These are phyloP conservation scores for Phialophora expanda DNA, from an alignment of 2,329 filamentous ascomycete genomes.

Conservation along the genomic window DNA sequence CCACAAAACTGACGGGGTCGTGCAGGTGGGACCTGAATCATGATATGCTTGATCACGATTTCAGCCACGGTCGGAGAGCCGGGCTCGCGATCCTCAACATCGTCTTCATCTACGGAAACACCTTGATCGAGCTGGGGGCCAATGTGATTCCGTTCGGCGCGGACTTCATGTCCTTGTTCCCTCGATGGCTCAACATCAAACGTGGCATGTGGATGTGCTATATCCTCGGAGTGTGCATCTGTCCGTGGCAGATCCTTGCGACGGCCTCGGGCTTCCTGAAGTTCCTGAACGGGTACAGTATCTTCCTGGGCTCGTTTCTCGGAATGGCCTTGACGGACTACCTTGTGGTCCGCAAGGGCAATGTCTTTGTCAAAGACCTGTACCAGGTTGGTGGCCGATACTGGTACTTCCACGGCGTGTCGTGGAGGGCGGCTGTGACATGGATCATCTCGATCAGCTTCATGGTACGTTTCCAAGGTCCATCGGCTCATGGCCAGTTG, in stretches of 20 bases:
- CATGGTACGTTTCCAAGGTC: not conserved
- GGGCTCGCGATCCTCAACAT: slow-evolving; percentile 26
- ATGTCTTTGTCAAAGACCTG: slow-evolving; percentile 31
- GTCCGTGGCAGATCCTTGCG: slow-evolving; percentile 55
- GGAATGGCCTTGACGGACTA: slow-evolving; percentile 39
- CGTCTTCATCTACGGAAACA: slow-evolving; percentile 25
- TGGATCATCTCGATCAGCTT: slow-evolving; percentile 53
- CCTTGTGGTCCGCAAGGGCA: slow-evolving; percentile 32
- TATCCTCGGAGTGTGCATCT: slow-evolving; percentile 49
- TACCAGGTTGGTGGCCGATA: slow-evolving; percentile 29
- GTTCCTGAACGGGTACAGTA: slow-evolving; percentile 46
- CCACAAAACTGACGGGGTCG: not conserved
- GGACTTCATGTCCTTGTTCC: slow-evolving; percentile 59
- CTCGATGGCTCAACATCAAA: slow-evolving; percentile 59
- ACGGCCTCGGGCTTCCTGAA: slow-evolving; percentile 49
- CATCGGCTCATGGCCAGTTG: too few species aligned
- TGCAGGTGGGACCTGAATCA: slow-evolving; percentile 24
- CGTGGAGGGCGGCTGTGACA: slow-evolving; percentile 57
- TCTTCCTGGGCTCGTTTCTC: slow-evolving; percentile 39
- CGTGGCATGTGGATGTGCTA: slow-evolving; percentile 48
- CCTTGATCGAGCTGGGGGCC: slow-evolving; percentile 20
- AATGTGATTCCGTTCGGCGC: slow-evolving; percentile 49
- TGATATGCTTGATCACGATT: slow-evolving; percentile 29
- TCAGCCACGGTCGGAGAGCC: slow-evolving; percentile 19
- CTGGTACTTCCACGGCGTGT: slow-evolving; percentile 53